These are phyloP conservation scores for Erythrophleum ivorense DNA, from an alignment of 331 rosid genomes.

Conservation along the genomic window DNA sequence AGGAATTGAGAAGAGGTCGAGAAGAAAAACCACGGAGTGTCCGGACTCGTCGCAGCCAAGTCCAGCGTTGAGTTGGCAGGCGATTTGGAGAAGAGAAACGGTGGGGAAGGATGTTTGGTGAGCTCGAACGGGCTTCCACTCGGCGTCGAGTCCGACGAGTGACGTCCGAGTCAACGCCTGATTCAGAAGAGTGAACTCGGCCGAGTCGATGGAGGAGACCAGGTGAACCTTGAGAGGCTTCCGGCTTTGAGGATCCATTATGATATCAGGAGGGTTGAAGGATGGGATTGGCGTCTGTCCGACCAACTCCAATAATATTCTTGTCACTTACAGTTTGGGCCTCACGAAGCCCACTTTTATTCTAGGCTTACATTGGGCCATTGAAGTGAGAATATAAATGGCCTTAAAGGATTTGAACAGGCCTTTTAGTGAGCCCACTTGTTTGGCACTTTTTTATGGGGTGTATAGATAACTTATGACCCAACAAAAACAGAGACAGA, in stretches of 20 bases:
- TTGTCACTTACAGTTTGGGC: background rate
- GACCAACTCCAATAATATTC: background rate
- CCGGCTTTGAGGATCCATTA: slow-evolving; percentile 54
- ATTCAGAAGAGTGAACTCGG: slow-evolving; percentile 66
- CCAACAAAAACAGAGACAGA: background rate
- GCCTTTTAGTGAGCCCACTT: background rate
- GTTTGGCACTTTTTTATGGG: background rate
- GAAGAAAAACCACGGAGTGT: slow-evolving; percentile 62
- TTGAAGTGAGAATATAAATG: background rate
- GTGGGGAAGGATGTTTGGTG: slow-evolving; percentile 59
- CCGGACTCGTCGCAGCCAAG: slow-evolving; percentile 42
- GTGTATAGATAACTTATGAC: background rate
- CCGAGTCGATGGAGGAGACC: slow-evolving; percentile 66
- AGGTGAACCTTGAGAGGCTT: slow-evolving; percentile 52
- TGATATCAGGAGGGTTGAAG: background rate
- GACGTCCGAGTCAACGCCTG: slow-evolving; percentile 58
- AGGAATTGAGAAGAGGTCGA: slow-evolving; percentile 71
- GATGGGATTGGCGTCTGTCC: background rate
- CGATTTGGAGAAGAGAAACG: slow-evolving; percentile 85
- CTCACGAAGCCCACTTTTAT: background rate
- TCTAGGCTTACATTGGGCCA: background rate
- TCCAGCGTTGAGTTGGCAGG: slow-evolving; percentile 54
- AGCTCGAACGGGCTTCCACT: slow-evolving; percentile 83
- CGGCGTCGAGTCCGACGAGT: slow-evolving; percentile 84
- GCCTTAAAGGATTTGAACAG: background rate